Evolutionary conservation across 225 moss, liverwort and hornwort genomes (phyloP).

Genomic region (Anthoceros angustus): DNA sequence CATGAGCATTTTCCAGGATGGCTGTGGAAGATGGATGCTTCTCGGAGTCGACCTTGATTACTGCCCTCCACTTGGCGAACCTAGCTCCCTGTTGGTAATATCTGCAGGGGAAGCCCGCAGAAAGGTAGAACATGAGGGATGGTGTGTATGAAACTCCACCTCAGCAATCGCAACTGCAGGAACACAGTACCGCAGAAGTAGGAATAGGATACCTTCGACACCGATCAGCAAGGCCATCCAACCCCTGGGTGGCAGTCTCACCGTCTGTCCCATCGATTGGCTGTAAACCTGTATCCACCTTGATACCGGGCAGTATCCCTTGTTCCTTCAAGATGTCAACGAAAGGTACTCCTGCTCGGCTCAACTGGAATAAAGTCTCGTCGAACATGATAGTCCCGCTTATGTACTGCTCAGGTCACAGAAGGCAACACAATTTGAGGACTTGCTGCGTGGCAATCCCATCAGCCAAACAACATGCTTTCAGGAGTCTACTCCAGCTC

Average conservation of each 20-base stretch:
- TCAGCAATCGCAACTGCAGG: not conserved
- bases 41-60: conserved; percentile 64
- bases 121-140: not conserved
- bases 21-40: conserved; percentile 79
- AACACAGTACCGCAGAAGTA: not conserved
- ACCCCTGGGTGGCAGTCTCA: conserved; percentile 96
- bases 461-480: no score
- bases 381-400: conserved; percentile 99
- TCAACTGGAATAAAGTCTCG: conserved; percentile 81
- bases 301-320: conserved; percentile 81
- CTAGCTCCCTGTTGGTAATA: conserved; percentile 96
- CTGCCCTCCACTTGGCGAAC: conserved; percentile 97
- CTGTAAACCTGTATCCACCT: conserved; percentile 93
- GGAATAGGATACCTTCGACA: conserved; percentile 38
- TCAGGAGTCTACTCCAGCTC: no score
- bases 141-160: not conserved
- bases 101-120: conserved; percentile 15
- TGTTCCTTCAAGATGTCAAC: conserved; percentile 78
- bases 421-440: not conserved
- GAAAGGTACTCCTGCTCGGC: conserved; percentile 70
- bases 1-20: conserved; percentile 83
- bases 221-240: conserved; percentile 81
- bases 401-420: conserved; percentile 54
- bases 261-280: conserved; percentile 98
- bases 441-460: not conserved